Evolutionary conservation across 2,329 filamentous ascomycete genomes (phyloP).

Genomic region (Onygenales sp.): DNA sequence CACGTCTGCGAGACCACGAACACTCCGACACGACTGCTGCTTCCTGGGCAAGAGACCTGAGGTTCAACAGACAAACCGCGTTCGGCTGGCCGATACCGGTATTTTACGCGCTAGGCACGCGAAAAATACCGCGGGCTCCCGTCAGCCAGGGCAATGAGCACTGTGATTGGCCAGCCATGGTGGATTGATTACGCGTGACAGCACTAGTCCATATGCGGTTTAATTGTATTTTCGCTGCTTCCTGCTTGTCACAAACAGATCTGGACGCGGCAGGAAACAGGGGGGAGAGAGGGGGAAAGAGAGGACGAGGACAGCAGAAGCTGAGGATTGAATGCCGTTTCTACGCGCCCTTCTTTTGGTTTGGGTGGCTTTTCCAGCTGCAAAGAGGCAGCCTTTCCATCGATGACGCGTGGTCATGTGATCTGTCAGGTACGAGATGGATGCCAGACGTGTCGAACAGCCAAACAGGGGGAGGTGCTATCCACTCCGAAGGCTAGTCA

Average conservation of each 20-base stretch:
- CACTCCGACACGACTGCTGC: too few relatives aligned
- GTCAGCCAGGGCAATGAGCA: neutral
- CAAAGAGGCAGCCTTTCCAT: neutral
- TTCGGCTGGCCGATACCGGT: neutral
- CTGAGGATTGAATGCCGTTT: too few relatives aligned
- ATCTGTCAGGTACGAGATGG: neutral
- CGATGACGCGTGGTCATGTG: neutral
- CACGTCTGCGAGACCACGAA: too few relatives aligned
- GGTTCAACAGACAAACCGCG: neutral
- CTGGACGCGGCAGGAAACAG: too few relatives aligned
- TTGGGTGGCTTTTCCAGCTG: neutral
- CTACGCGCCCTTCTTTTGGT: too few relatives aligned
- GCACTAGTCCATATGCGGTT: neutral
- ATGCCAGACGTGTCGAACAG: neutral
- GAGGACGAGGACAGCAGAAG: too few relatives aligned
- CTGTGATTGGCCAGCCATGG: slow-evolving; percentile 6
- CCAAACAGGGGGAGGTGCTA: neutral
- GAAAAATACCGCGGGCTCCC: neutral
- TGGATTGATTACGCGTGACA: neutral
- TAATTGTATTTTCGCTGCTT: neutral
- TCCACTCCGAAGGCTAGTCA: neutral
- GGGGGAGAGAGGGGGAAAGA: too few relatives aligned
- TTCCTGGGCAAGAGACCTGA: too few relatives aligned
- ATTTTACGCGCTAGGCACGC: neutral
- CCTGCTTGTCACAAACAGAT: too few relatives aligned